phyloP scores from a whole-genome alignment of 257 asterid genomes.

The Lycium barbarum region DNA sequence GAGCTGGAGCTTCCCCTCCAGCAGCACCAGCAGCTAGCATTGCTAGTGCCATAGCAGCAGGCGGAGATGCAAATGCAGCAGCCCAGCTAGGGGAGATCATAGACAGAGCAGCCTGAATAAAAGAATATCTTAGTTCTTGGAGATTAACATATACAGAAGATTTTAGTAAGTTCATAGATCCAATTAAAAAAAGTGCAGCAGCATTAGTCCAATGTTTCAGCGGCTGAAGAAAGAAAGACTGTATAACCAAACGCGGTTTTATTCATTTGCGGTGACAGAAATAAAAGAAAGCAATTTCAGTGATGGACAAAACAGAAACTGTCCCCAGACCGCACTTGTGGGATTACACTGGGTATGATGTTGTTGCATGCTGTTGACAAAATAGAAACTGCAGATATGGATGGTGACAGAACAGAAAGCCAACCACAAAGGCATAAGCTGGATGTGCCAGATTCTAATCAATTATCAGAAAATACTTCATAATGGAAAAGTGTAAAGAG shows the following conservation, averaged over 20 bases:
- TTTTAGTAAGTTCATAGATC: neutral
- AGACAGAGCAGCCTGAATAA: constrained; percentile 88
- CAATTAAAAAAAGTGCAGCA: constrained; percentile 20
- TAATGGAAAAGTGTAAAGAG: neutral
- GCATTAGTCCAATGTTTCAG: neutral
- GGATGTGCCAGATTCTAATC: constrained; percentile 2
- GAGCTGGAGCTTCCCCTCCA: constrained; percentile 83
- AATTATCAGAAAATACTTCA: neutral
- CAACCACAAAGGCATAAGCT: neutral
- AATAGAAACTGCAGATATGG: constrained; percentile 1
- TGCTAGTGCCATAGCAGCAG: constrained; percentile 97
- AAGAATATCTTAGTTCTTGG: constrained; percentile 23
- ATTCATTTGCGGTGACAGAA: neutral
- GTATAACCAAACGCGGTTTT: neutral
- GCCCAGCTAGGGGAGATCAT: constrained; percentile 99
- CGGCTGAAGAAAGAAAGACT: constrained; percentile 6
- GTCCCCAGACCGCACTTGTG: neutral
- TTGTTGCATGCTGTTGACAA: neutral
- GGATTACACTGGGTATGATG: too few relatives aligned
- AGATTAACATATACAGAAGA: constrained; percentile 13
- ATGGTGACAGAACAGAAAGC: constrained; percentile 17
- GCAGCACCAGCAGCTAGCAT: constrained; percentile 99
- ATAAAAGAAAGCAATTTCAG: neutral
- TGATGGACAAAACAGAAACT: neutral
- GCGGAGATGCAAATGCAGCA: constrained; percentile 98